Evolutionary conservation across 495 filamentous ascomycete species (phyloP), one percentile per base, ranked within the genome.

Genomic region (Penicillium malachiteum): DNA sequence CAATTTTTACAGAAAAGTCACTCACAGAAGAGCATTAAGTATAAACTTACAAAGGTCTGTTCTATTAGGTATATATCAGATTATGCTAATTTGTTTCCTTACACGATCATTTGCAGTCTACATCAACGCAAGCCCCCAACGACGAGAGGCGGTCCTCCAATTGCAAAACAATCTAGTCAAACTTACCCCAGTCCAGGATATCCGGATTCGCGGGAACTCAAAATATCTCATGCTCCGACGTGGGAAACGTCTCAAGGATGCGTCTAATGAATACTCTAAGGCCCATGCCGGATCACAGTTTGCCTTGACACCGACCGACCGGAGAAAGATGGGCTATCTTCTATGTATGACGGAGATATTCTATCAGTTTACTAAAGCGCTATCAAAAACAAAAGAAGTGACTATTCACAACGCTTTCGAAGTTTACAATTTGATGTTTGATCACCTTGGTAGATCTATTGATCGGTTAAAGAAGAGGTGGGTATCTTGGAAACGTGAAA

Each of bases 121-220:
- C 47, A 16, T 48, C 9, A 48, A 48, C 11, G 9, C 0, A 40
- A 62, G 56, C 38, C 54, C 57, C 39, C 46, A 66, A 21, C 41
- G 54, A n/a, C 17, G 35, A 34, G 44, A 62, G 33, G 11, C 42
- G 0, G 60, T 66, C 16, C 33, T 42, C 34, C 9, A 57, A 52
- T 13, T 41, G 5, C 13, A 56, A n/a, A 33, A 40, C 7, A 30
- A 55, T 33, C 0, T 16, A 11, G 6, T 11, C 5, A 34, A 11
- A 11, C 59, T 63, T 32, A 44, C 63, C n/a, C 60, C 50, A 31
- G 60, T 65, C 8, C 50, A 68, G 40, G 65, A 68, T 55, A 50
- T 65, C 1, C 2, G 16, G 16, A 63, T 54, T 16, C 37, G 39
- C 4, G 56, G 14, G 48, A 56, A 56, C 38, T 50, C 35, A 0